phyloP scores from a whole-genome alignment of 805 yeast genomes.

The Teunomyces gatunensis region DNA sequence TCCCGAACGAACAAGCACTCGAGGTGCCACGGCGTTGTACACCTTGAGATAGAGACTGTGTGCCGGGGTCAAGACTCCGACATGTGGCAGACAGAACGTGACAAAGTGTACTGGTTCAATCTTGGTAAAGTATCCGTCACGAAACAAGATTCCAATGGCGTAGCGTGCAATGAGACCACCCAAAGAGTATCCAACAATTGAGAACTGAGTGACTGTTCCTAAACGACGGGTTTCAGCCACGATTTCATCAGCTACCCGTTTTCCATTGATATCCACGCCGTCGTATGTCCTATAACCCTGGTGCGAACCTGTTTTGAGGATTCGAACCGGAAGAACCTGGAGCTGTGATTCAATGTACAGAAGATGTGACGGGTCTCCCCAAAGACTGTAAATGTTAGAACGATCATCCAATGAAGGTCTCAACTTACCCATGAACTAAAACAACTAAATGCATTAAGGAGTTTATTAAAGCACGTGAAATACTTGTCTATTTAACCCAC shows the following conservation, averaged over 20 bases:
- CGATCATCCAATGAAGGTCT: slow-evolving; percentile 7
- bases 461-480: background rate
- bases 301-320: slow-evolving; percentile 51
- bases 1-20: slow-evolving; percentile 68
- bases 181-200: slow-evolving; percentile 82
- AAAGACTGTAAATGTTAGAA: slow-evolving; percentile 33
- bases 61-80: slow-evolving; percentile 57
- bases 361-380: slow-evolving; percentile 77
- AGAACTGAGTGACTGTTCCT: slow-evolving; percentile 58
- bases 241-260: slow-evolving; percentile 70
- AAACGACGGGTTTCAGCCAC: slow-evolving; percentile 15
- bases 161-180: slow-evolving; percentile 86
- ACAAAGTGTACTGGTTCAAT: slow-evolving; percentile 59
- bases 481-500: background rate
- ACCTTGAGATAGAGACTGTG: slow-evolving; percentile 34
- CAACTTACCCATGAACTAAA: slow-evolving; percentile 62
- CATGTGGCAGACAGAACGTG: slow-evolving; percentile 59
- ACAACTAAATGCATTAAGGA: slow-evolving; percentile 57
- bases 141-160: slow-evolving; percentile 67
- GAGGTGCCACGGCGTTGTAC: slow-evolving; percentile 65
- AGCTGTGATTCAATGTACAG: slow-evolving; percentile 55
- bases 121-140: slow-evolving; percentile 48
- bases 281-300: slow-evolving; percentile 79
- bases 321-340: too few relatives aligned
- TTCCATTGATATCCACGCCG: slow-evolving; percentile 83